Base-by-base conservation (phyloP, 805 yeast genomes). In the Yamadazyma kitorensis region DNA sequence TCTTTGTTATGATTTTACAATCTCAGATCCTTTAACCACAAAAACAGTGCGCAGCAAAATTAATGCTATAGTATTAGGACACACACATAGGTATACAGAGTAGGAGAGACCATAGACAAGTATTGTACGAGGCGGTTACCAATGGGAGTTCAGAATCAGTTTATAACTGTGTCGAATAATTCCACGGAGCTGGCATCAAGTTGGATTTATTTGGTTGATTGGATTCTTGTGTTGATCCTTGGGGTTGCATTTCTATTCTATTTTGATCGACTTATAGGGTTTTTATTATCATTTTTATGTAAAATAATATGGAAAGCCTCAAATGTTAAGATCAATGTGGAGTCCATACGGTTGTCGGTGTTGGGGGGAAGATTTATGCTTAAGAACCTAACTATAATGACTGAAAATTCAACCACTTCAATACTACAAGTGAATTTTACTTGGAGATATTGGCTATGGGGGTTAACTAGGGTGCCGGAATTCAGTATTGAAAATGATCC, bases 361-460 rank as follows among this genome's bases (percentile, higher is more conserved):
- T 62, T 93, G 1, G 95, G 88, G 4, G 98, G 98, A 1, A 71
- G 95, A 18, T 36, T 91, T 6, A 77, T 85, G 51, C 78, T 88
- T 51, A 83, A 82, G 45, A 86, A 88, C 54, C 52, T 89, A 13
- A 75, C 84, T 3, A 67, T 86, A 9, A 75, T 85, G 5, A 83
- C 87, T n/a, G 68, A 77, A 31, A 82, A 89, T 58, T 78, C 78
- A 41, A 78, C 95, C 2, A 51, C 86, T 1, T 74, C 86, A 7
- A 68, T 85, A 1, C 70, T 85, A 17, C 80, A 81, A 40, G 83
- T 91, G 1, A 76, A 78, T 47, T 52, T 91, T 17, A 85, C 95
- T 0, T 93, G 98, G 98, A 60, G 94, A 40, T 91, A 87, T 55
- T 93, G 98, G 98, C 63, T 64, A 12, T 44, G 86, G 33, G 60